Percentiles rank a stretch among this genome's conserved stretches.
These are phyloP conservation scores for Clitopilus passeckerianus DNA, from an alignment of 768 basidiomycete genomes.

Conservation along the genomic window DNA sequence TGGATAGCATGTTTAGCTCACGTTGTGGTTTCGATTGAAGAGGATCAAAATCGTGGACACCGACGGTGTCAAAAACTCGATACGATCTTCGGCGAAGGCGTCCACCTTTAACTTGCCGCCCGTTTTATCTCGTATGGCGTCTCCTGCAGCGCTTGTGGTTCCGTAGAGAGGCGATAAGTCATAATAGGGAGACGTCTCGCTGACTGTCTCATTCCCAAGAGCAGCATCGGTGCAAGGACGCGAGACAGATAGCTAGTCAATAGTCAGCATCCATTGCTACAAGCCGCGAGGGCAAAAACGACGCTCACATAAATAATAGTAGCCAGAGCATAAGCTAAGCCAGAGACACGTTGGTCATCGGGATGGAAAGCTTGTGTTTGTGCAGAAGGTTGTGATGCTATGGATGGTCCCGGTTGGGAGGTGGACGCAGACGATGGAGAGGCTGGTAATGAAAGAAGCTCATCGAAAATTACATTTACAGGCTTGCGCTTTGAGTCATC, in stretches of 20 bases:
- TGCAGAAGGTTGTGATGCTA: too few species aligned
- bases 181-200: neutral
- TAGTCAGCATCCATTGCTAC: too few species aligned
- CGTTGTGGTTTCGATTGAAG: constrained; percentile 57
- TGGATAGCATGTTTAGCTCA: too few species aligned
- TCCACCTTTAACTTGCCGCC: constrained; percentile 51
- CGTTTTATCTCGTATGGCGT: neutral
- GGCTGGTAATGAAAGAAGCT: too few species aligned
- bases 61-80: constrained; percentile 50
- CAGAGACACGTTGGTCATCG: too few species aligned
- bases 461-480: too few species aligned
- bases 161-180: constrained; percentile 1
- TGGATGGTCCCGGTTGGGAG: too few species aligned
- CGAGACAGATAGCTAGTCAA: neutral
- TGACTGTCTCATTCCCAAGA: neutral
- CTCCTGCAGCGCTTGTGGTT: neutral
- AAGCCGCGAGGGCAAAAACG: neutral
- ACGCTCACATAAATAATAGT: neutral
- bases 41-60: constrained; percentile 48
- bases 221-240: neutral
- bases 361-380: too few species aligned
- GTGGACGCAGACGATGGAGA: too few species aligned
- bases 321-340: too few species aligned
- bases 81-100: constrained; percentile 46
- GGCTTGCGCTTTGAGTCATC: too few species aligned